A percentile compares a stretch with the other conserved stretches of the same genome.
Evolutionary conservation across 164 flowering plant species (phyloP).

Genomic region (Chimonanthus praecox): DNA sequence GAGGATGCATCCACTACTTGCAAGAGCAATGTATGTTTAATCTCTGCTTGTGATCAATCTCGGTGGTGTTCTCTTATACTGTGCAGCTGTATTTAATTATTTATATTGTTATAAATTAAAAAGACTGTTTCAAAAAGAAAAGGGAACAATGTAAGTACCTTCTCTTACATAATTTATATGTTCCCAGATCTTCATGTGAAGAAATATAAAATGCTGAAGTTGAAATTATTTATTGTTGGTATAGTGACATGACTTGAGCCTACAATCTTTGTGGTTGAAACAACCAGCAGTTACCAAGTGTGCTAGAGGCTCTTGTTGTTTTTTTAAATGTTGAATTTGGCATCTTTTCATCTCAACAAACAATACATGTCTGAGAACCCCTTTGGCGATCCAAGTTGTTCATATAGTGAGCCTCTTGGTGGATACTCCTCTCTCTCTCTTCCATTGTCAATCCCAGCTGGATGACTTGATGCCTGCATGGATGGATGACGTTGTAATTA

Average conservation of each 20-base stretch:
- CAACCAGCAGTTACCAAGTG: too few species aligned
- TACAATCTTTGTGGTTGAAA: too few species aligned
- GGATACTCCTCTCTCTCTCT: background rate
- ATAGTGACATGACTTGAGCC: too few species aligned
- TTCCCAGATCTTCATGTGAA: too few species aligned
- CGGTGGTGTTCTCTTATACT: too few species aligned
- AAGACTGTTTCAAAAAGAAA: too few species aligned
- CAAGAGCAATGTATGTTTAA: constrained; percentile 31
- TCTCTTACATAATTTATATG: constrained; percentile 10
- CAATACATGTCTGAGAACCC: background rate
- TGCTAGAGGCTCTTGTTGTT: too few species aligned
- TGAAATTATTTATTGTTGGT: too few species aligned
- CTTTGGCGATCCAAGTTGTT: background rate
- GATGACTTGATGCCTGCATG: background rate
- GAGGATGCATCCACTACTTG: constrained; percentile 15
- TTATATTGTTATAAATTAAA: too few species aligned
- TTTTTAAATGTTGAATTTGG: background rate
- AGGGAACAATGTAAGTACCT: background rate
- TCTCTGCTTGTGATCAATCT: background rate
- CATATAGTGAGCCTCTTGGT: background rate
- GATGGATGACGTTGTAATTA: background rate
- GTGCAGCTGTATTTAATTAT: too few species aligned
- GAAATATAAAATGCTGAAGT: too few species aligned
- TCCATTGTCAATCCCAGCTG: background rate
- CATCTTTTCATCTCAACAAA: background rate